Evolutionary conservation across 1,284 basidiomycete species (phyloP).

Genomic region (Heliocybe sulcata): DNA sequence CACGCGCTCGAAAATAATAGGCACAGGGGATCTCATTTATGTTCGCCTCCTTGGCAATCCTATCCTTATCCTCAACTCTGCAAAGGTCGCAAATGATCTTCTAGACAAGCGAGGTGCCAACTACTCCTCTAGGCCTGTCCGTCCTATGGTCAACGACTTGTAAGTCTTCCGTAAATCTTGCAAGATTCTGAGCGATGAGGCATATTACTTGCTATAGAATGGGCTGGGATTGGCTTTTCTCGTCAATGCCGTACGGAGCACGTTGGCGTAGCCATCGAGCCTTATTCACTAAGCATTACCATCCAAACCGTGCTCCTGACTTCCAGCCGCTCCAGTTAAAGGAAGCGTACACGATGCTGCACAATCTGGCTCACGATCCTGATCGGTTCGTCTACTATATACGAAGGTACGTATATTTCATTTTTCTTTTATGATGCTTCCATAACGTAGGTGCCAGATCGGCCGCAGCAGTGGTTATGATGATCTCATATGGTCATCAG

Average conservation of each 20-base stretch:
- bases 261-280: conserved; percentile 35
- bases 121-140: conserved; percentile 34
- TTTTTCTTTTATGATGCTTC: not conserved
- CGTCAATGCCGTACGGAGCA: conserved; percentile 32
- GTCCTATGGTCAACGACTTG: conserved; percentile 40
- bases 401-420: conserved; percentile 10
- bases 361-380: conserved; percentile 11
- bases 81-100: conserved; percentile 31
- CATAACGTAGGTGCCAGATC: conserved; percentile 7
- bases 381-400: conserved; percentile 13
- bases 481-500: conserved; percentile 20
- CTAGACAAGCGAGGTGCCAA: conserved; percentile 34
- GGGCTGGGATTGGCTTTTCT: conserved; percentile 43
- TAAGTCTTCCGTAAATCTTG: conserved; percentile 14
- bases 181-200: not conserved
- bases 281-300: conserved; percentile 38
- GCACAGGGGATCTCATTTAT: conserved; percentile 38
- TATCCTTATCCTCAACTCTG: conserved; percentile 39
- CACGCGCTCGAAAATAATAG: not conserved
- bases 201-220: conserved; percentile 23
- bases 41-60: conserved; percentile 38
- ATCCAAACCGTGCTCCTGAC: conserved; percentile 18
- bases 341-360: conserved; percentile 27
- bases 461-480: conserved; percentile 16
- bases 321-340: conserved; percentile 29